A percentile compares a stretch with the other conserved stretches of the same genome.
phyloP scores from a whole-genome alignment of 345 rosid species.

The Populus davidiana region DNA sequence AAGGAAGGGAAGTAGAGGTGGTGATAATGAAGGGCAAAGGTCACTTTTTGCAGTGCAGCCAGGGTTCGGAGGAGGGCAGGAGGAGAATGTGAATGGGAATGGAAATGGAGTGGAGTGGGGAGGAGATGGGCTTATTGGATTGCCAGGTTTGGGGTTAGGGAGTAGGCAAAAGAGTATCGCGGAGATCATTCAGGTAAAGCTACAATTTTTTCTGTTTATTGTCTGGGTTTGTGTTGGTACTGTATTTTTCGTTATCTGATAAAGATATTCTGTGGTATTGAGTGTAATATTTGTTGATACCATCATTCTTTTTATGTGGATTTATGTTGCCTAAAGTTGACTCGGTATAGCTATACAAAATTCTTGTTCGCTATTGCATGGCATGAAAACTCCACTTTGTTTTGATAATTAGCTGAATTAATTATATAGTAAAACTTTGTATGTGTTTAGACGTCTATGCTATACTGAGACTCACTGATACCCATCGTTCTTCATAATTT shows the following conservation, averaged over 20 bases:
- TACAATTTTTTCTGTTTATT: neutral
- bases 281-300: neutral
- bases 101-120: slow-evolving; percentile 68
- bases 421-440: neutral
- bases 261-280: neutral
- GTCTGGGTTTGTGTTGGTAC: neutral
- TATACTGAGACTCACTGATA: neutral
- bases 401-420: neutral
- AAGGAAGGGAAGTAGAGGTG: slow-evolving; percentile 42
- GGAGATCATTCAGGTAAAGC: slow-evolving; percentile 80
- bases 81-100: slow-evolving; percentile 34
- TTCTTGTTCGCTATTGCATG: neutral
- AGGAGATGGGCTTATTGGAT: slow-evolving; percentile 81
- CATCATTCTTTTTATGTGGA: neutral
- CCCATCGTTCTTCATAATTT: neutral
- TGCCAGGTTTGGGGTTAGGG: slow-evolving; percentile 62
- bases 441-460: neutral
- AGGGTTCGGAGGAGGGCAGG: slow-evolving; percentile 55
- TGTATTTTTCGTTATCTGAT: neutral
- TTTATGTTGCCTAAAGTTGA: neutral
- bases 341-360: neutral
- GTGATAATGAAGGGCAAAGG: slow-evolving; percentile 29
- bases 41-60: slow-evolving; percentile 71
- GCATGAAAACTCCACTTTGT: neutral
- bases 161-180: slow-evolving; percentile 73